phyloP scores from a whole-genome alignment of 352 stramenopile genomes.

The Pythium myriotylum region DNA sequence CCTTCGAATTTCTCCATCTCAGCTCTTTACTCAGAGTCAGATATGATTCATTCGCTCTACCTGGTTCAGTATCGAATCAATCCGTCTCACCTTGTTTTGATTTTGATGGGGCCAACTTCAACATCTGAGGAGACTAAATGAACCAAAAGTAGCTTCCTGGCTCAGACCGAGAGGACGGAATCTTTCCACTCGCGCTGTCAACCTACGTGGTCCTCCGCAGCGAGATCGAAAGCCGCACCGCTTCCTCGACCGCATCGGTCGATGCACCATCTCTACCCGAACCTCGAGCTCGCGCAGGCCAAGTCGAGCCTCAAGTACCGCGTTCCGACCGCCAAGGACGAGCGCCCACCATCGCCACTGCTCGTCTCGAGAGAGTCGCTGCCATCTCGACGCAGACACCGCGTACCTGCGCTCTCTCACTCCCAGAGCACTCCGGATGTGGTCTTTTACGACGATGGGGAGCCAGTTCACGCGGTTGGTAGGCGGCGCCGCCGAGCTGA shows the following conservation, averaged over 20 bases:
- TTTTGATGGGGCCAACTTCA: no score
- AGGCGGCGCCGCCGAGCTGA: not conserved
- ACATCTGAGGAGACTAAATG: no score
- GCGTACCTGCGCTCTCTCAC: not conserved
- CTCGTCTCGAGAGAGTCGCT: not conserved
- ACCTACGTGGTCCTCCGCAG: no score
- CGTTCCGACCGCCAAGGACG: slow-evolving; percentile 60
- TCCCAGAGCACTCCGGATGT: not conserved
- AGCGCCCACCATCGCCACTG: slow-evolving; percentile 36
- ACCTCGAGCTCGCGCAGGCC: not conserved
- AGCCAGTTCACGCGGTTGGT: not conserved
- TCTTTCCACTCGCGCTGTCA: no score
- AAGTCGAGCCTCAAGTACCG: slow-evolving; percentile 47
- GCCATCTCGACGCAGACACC: not conserved
- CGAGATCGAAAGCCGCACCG: not conserved
- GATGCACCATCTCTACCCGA: not conserved
- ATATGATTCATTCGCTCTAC: no score
- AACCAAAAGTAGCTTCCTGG: no score
- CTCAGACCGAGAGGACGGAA: no score
- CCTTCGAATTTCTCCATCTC: no score
- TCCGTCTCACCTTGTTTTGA: no score
- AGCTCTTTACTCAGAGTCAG: no score
- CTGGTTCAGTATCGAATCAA: no score
- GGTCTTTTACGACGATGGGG: not conserved
- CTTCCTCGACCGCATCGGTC: not conserved